A percentile compares a stretch with the other conserved stretches of the same genome.
Evolutionary conservation across 2,329 filamentous ascomycete genomes (phyloP).

Genomic region (Xylaria sp.): DNA sequence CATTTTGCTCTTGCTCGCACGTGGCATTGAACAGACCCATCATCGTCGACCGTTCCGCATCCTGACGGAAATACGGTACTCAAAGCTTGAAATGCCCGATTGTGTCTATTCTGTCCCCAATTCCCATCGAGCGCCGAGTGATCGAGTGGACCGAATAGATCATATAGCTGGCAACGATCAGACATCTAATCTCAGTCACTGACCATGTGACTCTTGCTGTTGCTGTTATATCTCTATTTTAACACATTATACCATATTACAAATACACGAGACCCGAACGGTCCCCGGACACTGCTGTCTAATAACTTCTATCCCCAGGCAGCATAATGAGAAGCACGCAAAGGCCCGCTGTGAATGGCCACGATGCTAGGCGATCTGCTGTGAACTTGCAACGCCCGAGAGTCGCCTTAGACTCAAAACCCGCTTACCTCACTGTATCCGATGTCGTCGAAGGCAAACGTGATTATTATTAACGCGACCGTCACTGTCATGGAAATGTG

Average conservation of each 20-base stretch:
- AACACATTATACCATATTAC: constrained; percentile 19
- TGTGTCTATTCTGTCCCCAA: neutral
- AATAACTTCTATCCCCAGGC: neutral
- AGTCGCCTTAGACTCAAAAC: neutral
- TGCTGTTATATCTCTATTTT: neutral
- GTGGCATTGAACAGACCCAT: neutral
- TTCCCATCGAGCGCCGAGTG: neutral
- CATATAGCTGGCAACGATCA: neutral
- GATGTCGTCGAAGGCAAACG: neutral
- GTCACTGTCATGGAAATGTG: neutral
- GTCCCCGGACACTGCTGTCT: neutral
- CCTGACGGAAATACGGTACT: neutral
- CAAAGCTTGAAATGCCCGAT: neutral
- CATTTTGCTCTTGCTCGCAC: neutral
- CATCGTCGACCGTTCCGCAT: neutral
- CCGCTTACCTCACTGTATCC: neutral
- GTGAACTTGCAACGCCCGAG: neutral
- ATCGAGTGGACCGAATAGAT: neutral
- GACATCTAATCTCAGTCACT: neutral
- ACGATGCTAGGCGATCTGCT: neutral
- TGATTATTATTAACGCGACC: neutral
- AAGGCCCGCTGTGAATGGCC: neutral
- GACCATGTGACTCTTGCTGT: neutral
- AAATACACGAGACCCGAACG: constrained; percentile 18
- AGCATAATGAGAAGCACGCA: neutral